Conservation (phyloP, 2,329 filamentous ascomycete genomes). For the Dactylonectria estremocensis region DNA sequence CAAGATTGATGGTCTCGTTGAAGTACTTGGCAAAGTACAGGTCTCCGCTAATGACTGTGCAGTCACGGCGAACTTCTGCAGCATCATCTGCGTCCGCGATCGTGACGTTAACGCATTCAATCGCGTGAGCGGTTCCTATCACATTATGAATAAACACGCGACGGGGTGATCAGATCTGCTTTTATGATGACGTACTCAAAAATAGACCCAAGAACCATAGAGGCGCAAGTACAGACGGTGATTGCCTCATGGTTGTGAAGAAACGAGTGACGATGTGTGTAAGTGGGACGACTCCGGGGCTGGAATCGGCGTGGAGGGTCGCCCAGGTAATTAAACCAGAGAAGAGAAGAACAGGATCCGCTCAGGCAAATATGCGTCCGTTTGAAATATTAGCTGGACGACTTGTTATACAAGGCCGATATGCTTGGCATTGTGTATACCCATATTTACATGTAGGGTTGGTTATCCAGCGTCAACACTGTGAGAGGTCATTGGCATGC, state of each 20-base stretch:
- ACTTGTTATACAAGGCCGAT: neutral
- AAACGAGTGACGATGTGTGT: neutral
- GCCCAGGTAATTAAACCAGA: neutral
- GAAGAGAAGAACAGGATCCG: neutral
- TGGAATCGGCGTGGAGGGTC: neutral
- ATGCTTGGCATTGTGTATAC: neutral
- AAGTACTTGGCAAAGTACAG: slow-evolving; percentile 18
- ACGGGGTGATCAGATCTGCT: neutral
- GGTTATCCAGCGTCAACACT: neutral
- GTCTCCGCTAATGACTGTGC: slow-evolving; percentile 28
- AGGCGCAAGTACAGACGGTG: neutral
- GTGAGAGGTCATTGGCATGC: neutral
- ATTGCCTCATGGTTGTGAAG: neutral
- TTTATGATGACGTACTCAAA: neutral
- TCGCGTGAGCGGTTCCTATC: slow-evolving; percentile 12
- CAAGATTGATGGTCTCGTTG: slow-evolving; percentile 33
- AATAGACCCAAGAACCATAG: neutral
- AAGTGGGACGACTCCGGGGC: neutral
- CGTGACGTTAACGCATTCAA: slow-evolving; percentile 34
- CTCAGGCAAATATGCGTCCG: neutral
- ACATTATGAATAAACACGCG: neutral
- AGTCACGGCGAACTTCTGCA: slow-evolving; percentile 24
- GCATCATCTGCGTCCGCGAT: slow-evolving; percentile 32
- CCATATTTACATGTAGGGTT: neutral
- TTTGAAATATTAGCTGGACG: neutral